A percentile compares a stretch with the other conserved stretches of the same genome.
These are phyloP conservation scores for Fraxinus paxiana DNA, from an alignment of 305 asterid species.

Conservation along the genomic window DNA sequence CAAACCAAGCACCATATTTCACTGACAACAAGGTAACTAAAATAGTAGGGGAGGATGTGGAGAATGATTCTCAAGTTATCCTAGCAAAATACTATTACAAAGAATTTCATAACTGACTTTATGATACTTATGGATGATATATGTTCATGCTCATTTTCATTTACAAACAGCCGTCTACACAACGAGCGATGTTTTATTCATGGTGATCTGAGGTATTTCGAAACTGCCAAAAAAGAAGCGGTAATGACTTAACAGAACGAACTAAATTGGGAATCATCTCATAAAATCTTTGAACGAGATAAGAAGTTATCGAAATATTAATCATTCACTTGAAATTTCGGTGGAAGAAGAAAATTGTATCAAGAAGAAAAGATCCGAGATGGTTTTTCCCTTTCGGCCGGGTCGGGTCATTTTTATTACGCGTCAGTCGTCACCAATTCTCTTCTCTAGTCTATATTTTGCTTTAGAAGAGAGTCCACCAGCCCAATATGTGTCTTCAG, in stretches of 20 bases:
- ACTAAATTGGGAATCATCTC: background rate
- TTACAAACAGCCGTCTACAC: background rate
- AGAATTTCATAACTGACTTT: background rate
- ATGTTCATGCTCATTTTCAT: background rate
- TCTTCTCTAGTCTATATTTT: background rate
- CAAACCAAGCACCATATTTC: background rate
- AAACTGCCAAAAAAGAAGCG: background rate
- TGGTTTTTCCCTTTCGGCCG: background rate
- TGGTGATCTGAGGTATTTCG: background rate
- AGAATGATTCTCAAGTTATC: background rate
- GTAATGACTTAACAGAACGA: too few species aligned
- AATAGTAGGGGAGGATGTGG: background rate
- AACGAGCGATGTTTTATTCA: background rate
- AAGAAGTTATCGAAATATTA: background rate
- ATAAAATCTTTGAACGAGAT: background rate
- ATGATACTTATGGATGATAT: background rate
- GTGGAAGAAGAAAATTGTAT: background rate
- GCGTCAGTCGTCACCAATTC: background rate
- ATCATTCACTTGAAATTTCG: background rate
- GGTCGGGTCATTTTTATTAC: background rate
- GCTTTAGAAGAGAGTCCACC: background rate
- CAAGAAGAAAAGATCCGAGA: background rate
- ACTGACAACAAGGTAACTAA: background rate
- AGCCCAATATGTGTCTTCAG: background rate
- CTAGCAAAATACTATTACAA: background rate